A percentile compares a stretch with the other conserved stretches of the same genome.
Evolutionary conservation across 179 eudicot species (phyloP).

Genomic region (Sideroxylon spinosum): DNA sequence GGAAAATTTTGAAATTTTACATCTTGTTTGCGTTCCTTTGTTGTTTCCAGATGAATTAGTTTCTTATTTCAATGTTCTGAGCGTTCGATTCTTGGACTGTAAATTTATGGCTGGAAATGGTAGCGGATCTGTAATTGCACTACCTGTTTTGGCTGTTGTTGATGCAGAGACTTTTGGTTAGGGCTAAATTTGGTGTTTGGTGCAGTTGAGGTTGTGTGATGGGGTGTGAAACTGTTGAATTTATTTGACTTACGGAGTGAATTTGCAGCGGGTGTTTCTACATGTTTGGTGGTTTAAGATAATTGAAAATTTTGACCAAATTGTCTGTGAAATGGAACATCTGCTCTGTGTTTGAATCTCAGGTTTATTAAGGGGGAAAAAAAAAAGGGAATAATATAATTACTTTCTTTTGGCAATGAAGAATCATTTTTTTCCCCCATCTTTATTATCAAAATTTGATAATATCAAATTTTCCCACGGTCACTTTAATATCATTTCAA

Average conservation of each 20-base stretch:
- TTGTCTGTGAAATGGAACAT: no score
- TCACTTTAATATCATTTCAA: no score
- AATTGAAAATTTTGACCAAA: neutral
- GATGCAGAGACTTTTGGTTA: neutral
- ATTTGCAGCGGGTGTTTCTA: neutral
- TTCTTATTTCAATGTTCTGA: neutral
- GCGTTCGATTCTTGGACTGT: neutral
- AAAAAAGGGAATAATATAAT: no score
- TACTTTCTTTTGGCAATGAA: no score
- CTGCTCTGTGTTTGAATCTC: no score
- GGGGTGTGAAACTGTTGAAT: neutral
- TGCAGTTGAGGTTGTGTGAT: neutral
- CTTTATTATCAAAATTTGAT: no score
- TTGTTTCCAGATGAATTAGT: neutral
- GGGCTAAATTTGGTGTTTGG: constrained; percentile 4
- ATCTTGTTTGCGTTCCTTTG: neutral
- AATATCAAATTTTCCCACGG: no score
- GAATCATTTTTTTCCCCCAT: no score
- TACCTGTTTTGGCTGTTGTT: no score
- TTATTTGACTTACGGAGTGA: neutral
- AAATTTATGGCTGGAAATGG: neutral
- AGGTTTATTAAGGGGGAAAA: no score
- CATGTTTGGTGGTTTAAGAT: neutral
- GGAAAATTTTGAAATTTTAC: neutral
- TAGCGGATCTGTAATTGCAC: no score